Base-by-base conservation (phyloP, 108 stramenopile genomes). In the Mayamaea pseudoterrestris region DNA sequence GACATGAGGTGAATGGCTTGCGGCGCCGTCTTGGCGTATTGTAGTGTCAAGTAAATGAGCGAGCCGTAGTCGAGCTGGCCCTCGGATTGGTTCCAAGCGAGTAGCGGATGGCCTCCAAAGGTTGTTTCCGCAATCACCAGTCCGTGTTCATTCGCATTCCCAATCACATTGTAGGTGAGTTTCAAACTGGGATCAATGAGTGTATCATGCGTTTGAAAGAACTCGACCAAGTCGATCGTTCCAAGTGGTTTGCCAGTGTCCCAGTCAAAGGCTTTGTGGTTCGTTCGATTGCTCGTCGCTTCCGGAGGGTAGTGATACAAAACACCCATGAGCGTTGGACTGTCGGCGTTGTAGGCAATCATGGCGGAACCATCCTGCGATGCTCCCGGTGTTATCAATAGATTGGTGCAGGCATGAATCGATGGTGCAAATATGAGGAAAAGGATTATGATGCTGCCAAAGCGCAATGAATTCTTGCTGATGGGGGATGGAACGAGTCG, bases 121-220 rank as follows among this genome's bases (percentile, higher is more conserved):
- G 83, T 85, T 8, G 83, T 73, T 65, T 85, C 83, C 8, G 73
- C 78, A 61, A 85, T 85, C 32, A 62, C 63, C 9, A 85, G 21
- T 5, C 83, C 83, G 16, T 57, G 48, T 48, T 85, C 77, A 57
- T 85, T 85, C 18, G 50, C 46, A 46, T 85, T 85, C 1, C 77
- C 77, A 23, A 85, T 56, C 16, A 85, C 83, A 48, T 85, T 79
- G 46, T 65, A 71, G n/a, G 83, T 85, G 29, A 43, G 37, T 2
- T 32, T 41, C 2, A 55, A 55, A 54, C 80, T 70, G 9, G 37
- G 37, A 18, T 58, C 57, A 47, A 85, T 85, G n/a, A n/a, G n/a
- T n/a, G n/a, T n/a, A n/a, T n/a, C n/a, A n/a, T n/a, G n/a, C n/a
- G n/a, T n/a, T n/a, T n/a, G n/a, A n/a, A n/a, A n/a, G n/a, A n/a